Conservation (phyloP, 2,329 filamentous ascomycete genomes). For the Diplodia intermedia region DNA sequence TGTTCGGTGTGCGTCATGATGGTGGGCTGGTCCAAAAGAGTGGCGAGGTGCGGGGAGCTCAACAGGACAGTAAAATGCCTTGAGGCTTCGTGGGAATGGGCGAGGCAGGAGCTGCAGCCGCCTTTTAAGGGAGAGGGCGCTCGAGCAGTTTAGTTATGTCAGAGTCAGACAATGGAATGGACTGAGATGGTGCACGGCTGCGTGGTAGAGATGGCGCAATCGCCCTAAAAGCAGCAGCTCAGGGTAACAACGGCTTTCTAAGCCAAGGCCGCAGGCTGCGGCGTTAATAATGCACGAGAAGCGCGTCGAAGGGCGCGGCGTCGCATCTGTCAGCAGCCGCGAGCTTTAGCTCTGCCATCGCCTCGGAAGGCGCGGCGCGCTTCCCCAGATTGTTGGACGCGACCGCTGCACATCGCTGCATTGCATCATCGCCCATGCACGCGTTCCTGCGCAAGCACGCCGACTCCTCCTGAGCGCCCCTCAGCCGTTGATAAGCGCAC, state of each 20-base stretch:
- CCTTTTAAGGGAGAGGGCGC: constrained; percentile 6
- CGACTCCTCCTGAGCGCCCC: constrained; percentile 11
- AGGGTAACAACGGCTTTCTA: constrained; percentile 5
- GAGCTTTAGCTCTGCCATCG: neutral
- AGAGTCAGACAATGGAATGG: constrained; percentile 31
- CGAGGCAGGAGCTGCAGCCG: neutral
- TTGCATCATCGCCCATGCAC: constrained; percentile 25
- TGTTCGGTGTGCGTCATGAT: constrained; percentile 55
- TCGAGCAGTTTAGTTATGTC: constrained; percentile 22
- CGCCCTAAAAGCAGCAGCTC: constrained; percentile 23
- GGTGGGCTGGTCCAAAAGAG: constrained; percentile 9
- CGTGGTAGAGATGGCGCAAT: constrained; percentile 28
- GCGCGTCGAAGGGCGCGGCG: constrained; percentile 7
- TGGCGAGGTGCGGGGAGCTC: neutral
- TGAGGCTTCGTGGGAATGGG: neutral
- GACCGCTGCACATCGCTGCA: constrained; percentile 16
- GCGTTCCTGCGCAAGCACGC: constrained; percentile 27
- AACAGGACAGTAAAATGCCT: neutral
- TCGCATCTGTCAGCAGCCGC: constrained; percentile 11
- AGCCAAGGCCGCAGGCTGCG: neutral
- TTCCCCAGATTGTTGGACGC: constrained; percentile 25
- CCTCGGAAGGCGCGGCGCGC: constrained; percentile 15
- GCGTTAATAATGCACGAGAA: constrained; percentile 19
- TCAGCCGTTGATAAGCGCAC: constrained; percentile 23
- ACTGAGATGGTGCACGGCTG: constrained; percentile 18